phyloP scores from a whole-genome alignment of 257 asterid genomes.

The Cynanchum wilfordii region DNA sequence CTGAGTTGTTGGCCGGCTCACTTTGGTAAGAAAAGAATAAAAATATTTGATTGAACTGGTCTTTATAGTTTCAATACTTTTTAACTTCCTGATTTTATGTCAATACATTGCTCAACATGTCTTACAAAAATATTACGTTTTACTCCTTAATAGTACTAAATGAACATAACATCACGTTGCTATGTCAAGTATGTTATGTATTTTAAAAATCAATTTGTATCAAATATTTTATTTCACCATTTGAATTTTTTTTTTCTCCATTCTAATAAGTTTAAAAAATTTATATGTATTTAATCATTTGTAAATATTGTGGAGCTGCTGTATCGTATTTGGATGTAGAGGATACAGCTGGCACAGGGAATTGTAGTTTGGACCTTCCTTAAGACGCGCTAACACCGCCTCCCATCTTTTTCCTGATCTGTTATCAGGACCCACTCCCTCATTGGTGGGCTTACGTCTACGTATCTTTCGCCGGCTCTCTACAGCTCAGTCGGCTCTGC shows the following conservation, averaged over 20 bases:
- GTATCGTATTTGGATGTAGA: neutral
- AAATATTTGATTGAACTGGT: too few relatives aligned
- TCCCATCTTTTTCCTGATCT: conserved; percentile 13
- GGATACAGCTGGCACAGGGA: conserved; percentile 21
- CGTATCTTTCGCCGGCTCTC: conserved; percentile 1
- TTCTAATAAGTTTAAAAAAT: neutral
- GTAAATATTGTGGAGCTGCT: neutral
- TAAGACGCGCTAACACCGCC: conserved; percentile 26
- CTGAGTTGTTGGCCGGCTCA: neutral
- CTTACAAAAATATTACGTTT: too few relatives aligned
- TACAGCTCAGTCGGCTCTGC: neutral
- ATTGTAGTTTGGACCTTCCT: neutral
- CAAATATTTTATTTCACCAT: too few relatives aligned
- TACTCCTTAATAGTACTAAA: too few relatives aligned
- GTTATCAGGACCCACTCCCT: conserved; percentile 17
- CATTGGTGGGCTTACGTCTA: conserved; percentile 2
- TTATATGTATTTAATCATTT: neutral
- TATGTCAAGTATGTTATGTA: too few relatives aligned
- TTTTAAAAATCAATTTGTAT: too few relatives aligned
- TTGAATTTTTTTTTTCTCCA: neutral
- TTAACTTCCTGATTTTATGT: too few relatives aligned
- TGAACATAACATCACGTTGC: too few relatives aligned
- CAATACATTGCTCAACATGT: too few relatives aligned
- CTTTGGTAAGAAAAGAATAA: too few relatives aligned
- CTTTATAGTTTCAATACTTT: too few relatives aligned